A percentile compares a stretch with the other conserved stretches of the same genome.
Evolutionary conservation across 805 yeast genomes (phyloP).

Genomic region (Starmera quercuum): DNA sequence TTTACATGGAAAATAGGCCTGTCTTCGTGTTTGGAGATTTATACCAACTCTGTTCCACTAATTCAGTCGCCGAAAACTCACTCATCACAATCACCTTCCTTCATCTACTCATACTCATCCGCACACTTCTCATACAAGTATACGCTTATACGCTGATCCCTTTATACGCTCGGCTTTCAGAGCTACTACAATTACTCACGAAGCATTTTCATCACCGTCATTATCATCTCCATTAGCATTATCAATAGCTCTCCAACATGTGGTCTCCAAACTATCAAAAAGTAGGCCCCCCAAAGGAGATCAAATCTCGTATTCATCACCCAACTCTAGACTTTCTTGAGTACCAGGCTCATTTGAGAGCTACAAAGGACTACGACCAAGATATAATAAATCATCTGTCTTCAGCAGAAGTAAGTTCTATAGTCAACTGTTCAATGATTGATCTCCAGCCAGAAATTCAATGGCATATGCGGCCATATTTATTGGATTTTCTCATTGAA

Average conservation of each 20-base stretch:
- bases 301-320: conserved; percentile 19
- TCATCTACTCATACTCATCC: too few species aligned
- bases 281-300: conserved; percentile 22
- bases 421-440: conserved; percentile 41
- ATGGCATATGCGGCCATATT: conserved; percentile 69
- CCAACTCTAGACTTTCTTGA: conserved; percentile 39
- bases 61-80: too few species aligned
- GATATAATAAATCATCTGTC: conserved; percentile 35
- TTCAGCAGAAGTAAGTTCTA: conserved; percentile 25
- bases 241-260: too few species aligned
- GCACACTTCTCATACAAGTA: too few species aligned
- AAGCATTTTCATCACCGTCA: background rate
- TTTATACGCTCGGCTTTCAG: too few species aligned
- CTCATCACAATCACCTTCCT: too few species aligned
- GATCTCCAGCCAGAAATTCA: conserved; percentile 82
- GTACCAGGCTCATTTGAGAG: conserved; percentile 30
- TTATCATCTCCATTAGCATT: too few species aligned
- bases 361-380: conserved; percentile 32
- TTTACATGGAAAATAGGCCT: too few species aligned
- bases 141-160: too few species aligned
- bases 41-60: too few species aligned
- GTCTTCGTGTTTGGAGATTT: too few species aligned
- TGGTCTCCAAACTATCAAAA: conserved; percentile 18
- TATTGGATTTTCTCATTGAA: conserved; percentile 73
- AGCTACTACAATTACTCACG: background rate